Evolutionary conservation across 306 rosid species (phyloP).

Genomic region (Begonia masoniana): DNA sequence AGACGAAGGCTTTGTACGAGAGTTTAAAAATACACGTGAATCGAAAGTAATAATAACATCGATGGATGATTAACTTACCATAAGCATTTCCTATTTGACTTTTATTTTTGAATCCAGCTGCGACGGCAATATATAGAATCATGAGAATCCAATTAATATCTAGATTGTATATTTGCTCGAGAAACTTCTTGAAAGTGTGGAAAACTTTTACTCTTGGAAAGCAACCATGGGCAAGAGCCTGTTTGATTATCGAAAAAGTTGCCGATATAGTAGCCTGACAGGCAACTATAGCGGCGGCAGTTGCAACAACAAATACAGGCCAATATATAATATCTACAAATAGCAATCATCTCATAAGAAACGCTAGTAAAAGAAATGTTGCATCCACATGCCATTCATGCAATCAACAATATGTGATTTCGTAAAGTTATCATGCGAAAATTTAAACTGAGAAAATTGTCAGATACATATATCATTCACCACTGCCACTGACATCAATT

Average conservation of each 20-base stretch:
- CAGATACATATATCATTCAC: too few species aligned
- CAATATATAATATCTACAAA: slow-evolving; percentile 56
- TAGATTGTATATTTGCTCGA: slow-evolving; percentile 73
- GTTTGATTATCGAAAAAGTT: slow-evolving; percentile 80
- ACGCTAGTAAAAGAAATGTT: background rate
- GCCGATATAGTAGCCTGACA: slow-evolving; percentile 91
- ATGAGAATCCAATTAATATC: slow-evolving; percentile 92
- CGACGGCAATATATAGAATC: slow-evolving; percentile 84
- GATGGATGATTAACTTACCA: slow-evolving; percentile 31
- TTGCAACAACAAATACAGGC: slow-evolving; percentile 89
- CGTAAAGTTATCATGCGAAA: too few species aligned
- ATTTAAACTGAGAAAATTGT: too few species aligned
- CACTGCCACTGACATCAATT: too few species aligned
- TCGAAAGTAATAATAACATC: background rate
- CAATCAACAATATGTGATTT: too few species aligned
- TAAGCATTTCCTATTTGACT: slow-evolving; percentile 92
- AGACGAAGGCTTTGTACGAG: too few species aligned
- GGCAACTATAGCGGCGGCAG: slow-evolving; percentile 87
- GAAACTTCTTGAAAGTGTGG: slow-evolving; percentile 68
- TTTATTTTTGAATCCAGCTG: slow-evolving; percentile 87
- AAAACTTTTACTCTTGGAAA: slow-evolving; percentile 95
- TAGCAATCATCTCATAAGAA: slow-evolving; percentile 2
- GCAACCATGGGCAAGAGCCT: slow-evolving; percentile 90
- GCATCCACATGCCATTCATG: background rate
- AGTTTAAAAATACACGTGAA: background rate